These are phyloP conservation scores for Naganishia vishniacii DNA, from an alignment of 768 basidiomycete species.

Conservation along the genomic window DNA sequence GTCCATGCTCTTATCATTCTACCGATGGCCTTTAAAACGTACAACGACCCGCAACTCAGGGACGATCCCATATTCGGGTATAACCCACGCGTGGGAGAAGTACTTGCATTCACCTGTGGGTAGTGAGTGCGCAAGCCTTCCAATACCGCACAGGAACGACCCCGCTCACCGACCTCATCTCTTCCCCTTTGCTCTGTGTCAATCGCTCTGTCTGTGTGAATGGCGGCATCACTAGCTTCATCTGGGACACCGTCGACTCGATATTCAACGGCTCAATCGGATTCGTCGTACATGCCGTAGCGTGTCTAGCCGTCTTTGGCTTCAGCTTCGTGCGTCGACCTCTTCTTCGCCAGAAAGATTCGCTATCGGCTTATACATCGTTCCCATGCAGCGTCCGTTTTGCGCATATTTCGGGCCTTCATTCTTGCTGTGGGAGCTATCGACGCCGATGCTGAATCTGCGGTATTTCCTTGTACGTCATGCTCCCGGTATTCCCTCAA, in stretches of 20 bases:
- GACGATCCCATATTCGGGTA: slow-evolving; percentile 73
- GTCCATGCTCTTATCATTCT: slow-evolving; percentile 65
- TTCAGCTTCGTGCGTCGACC: slow-evolving; percentile 62
- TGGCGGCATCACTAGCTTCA: slow-evolving; percentile 52
- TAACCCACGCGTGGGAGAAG: slow-evolving; percentile 57
- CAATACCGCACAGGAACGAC: neutral
- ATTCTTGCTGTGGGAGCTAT: slow-evolving; percentile 79
- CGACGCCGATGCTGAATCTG: slow-evolving; percentile 77
- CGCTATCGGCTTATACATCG: neutral
- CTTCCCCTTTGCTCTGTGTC: neutral
- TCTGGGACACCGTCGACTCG: slow-evolving; percentile 74
- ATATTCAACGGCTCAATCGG: slow-evolving; percentile 66
- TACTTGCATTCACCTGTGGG: slow-evolving; percentile 66
- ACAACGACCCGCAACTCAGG: slow-evolving; percentile 54
- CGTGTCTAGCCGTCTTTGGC: slow-evolving; percentile 62
- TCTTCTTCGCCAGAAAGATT: slow-evolving; percentile 6
- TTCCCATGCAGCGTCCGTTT: slow-evolving; percentile 56
- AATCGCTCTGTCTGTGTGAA: neutral
- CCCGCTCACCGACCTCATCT: neutral
- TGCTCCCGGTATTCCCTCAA: too few relatives aligned
- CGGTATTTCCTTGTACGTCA: slow-evolving; percentile 60
- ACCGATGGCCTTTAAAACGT: slow-evolving; percentile 58
- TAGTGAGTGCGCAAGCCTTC: neutral
- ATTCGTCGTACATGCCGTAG: slow-evolving; percentile 71
- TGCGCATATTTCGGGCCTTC: slow-evolving; percentile 70